A percentile compares a stretch with the other conserved stretches of the same genome.
Conservation (phyloP, 2,329 filamentous ascomycete species). For the Myriosclerotinia duriaeana region DNA sequence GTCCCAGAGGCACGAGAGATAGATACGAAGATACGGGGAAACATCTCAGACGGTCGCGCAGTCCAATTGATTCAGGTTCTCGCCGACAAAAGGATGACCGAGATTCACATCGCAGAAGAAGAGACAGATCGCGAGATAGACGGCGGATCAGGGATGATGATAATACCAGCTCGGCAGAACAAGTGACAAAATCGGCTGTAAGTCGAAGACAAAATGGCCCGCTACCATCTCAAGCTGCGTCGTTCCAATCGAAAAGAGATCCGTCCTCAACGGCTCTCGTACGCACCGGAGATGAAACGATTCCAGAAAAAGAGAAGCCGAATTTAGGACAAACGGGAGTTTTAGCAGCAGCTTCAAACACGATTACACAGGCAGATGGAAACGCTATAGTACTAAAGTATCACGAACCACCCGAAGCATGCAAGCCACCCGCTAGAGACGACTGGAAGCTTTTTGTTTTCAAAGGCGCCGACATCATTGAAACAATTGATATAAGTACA, state of each 20-base stretch:
- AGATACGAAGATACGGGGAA: conserved; percentile 31
- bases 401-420: conserved; percentile 89
- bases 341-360: conserved; percentile 84
- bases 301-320: conserved; percentile 76
- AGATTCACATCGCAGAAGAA: conserved; percentile 33
- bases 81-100: conserved; percentile 31
- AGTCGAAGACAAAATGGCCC: conserved; percentile 46
- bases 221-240: conserved; percentile 59
- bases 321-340: conserved; percentile 81
- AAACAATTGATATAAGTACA: conserved; percentile 72
- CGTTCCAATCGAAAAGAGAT: conserved; percentile 57
- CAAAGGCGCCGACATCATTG: conserved; percentile 76
- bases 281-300: conserved; percentile 44
- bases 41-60: conserved; percentile 38
- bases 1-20: conserved; percentile 25
- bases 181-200: conserved; percentile 14
- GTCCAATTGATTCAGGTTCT: conserved; percentile 32
- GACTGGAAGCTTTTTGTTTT: conserved; percentile 92
- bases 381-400: conserved; percentile 85
- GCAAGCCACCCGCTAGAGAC: conserved; percentile 77
- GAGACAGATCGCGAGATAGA: conserved; percentile 35
- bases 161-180: background rate
- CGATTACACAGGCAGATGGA: conserved; percentile 67
- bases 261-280: conserved; percentile 33
- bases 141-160: conserved; percentile 28